Evolutionary conservation across 176 grass and related monocot species (phyloP).

Genomic region (Oryza coarctata): DNA sequence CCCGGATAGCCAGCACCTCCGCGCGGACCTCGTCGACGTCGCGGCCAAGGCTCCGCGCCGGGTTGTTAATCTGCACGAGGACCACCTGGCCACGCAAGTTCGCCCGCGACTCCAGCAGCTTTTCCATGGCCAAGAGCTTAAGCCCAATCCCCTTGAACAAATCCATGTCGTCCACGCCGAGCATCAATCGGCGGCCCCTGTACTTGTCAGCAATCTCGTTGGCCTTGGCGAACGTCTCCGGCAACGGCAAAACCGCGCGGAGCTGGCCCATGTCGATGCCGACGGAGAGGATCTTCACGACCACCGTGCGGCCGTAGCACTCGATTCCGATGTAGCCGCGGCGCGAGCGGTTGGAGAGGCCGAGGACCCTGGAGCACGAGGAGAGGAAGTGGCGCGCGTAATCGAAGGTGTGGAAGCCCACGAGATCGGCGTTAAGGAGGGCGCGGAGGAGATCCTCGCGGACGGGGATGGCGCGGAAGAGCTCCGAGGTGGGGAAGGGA

Average conservation of each 20-base stretch:
- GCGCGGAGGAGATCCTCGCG: conserved; percentile 61
- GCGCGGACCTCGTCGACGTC: conserved; percentile 52
- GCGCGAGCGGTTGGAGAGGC: conserved; percentile 39
- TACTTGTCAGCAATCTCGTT: conserved; percentile 47
- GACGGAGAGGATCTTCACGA: conserved; percentile 61
- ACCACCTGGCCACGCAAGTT: conserved; percentile 38
- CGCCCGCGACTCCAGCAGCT: conserved; percentile 36
- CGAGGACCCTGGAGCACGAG: conserved; percentile 49
- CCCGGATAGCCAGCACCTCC: conserved; percentile 40
- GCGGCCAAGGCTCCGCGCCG: conserved; percentile 43
- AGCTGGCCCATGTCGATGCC: conserved; percentile 62
- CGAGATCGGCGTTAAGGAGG: conserved; percentile 61
- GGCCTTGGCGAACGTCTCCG: conserved; percentile 41
- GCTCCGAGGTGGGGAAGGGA: conserved; percentile 58
- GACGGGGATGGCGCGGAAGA: conserved; percentile 53
- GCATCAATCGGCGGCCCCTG: conserved; percentile 37
- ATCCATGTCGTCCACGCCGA: conserved; percentile 63
- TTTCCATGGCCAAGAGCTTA: conserved; percentile 63
- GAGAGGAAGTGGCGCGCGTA: conserved; percentile 68
- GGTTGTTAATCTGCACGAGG: conserved; percentile 61
- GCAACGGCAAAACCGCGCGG: conserved; percentile 30
- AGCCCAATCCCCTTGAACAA: conserved; percentile 68
- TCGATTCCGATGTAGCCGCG: conserved; percentile 56
- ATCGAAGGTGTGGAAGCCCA: conserved; percentile 70
- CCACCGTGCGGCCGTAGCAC: conserved; percentile 54